Evolutionary conservation across 441 rosid species (phyloP), one percentile per base, ranked within the genome.

Genomic region (Sinapis alba): DNA sequence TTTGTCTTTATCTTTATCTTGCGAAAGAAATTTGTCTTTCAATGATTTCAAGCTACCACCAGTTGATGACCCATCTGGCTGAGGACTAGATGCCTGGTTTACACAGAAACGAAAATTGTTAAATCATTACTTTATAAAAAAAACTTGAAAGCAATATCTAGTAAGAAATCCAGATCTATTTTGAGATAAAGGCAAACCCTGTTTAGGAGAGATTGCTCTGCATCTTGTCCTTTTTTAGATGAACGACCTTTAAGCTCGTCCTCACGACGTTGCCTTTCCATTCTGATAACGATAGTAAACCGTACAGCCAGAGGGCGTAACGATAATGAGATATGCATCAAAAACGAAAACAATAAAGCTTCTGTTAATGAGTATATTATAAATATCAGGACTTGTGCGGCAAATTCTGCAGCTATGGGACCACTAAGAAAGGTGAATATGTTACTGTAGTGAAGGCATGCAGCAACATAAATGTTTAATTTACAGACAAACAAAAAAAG

Each of bases 191-290:
- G 71, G 50, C 81, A 12, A 69, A 90, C 92, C 86, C 92, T 84
- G 77, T 82, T 86, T 62, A 86, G 79, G 56, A 83, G 80, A 57
- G 86, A 81, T 62, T 89, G 89, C 86, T 90, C 95, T 50, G 89
- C 87, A 69, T 90, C 95, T 68, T 75, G 76, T 74, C 80, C 89
- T 80, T 86, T 90, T 78, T 88, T 89, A 38, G 95, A 88, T 62
- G 94, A 77, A 62, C 85, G 83, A 18, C 69, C 85, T 83, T 86
- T 89, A 65, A 80, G 78, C 84, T 90, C 95, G 61, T 90, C 95
- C 76, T 86, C 92, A 2, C 92, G 90, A 21, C 95, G 88, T 60
- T 88, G 92, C 77, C 95, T 86, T 70, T 90, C 95, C 89, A 90
- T 85, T 84, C 95, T 89, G 77, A 75, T 65, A 5, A 74, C 64